phyloP scores from a whole-genome alignment of 2,329 filamentous ascomycete genomes.

The Botryotinia calthae region DNA sequence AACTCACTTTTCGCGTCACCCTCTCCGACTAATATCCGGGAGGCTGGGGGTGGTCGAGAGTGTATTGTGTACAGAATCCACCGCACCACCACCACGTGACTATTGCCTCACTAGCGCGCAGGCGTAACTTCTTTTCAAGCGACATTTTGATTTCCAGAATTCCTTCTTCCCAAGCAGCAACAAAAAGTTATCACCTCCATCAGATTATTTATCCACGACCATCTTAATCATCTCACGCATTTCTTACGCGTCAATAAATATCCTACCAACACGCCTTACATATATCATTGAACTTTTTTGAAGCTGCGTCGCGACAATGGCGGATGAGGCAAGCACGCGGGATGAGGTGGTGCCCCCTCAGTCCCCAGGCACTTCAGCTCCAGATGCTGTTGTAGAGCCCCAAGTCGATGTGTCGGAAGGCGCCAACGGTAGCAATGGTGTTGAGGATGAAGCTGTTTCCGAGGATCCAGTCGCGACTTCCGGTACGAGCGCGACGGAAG shows the following conservation, averaged over 20 bases:
- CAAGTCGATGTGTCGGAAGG: slow-evolving; percentile 26
- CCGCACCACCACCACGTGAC: slow-evolving; percentile 18
- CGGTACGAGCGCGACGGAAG: slow-evolving; percentile 25
- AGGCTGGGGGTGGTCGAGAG: slow-evolving; percentile 17
- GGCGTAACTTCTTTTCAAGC: slow-evolving; percentile 24
- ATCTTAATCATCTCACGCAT: slow-evolving; percentile 23
- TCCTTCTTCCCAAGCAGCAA: slow-evolving; percentile 16
- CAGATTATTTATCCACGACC: slow-evolving; percentile 21
- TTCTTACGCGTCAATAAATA: slow-evolving; percentile 29
- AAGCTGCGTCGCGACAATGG: slow-evolving; percentile 34
- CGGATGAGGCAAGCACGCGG: slow-evolving; percentile 32
- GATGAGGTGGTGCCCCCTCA: slow-evolving; percentile 25
- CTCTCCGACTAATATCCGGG: slow-evolving; percentile 22
- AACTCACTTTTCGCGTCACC: slow-evolving; percentile 13
- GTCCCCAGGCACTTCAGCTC: slow-evolving; percentile 24
- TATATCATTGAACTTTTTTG: slow-evolving; percentile 17
- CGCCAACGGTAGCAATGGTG: slow-evolving; percentile 27
- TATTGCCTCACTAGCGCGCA: slow-evolving; percentile 17
- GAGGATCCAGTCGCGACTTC: slow-evolving; percentile 32
- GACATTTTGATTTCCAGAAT: slow-evolving; percentile 27
- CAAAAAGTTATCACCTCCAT: slow-evolving; percentile 30
- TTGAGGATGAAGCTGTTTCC: slow-evolving; percentile 22
- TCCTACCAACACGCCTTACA: slow-evolving; percentile 19
- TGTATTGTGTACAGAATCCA: slow-evolving; percentile 20
- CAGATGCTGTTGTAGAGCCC: slow-evolving; percentile 21